Base-by-base conservation (phyloP, 805 yeast species). In the Candida pseudoglaebosa region DNA sequence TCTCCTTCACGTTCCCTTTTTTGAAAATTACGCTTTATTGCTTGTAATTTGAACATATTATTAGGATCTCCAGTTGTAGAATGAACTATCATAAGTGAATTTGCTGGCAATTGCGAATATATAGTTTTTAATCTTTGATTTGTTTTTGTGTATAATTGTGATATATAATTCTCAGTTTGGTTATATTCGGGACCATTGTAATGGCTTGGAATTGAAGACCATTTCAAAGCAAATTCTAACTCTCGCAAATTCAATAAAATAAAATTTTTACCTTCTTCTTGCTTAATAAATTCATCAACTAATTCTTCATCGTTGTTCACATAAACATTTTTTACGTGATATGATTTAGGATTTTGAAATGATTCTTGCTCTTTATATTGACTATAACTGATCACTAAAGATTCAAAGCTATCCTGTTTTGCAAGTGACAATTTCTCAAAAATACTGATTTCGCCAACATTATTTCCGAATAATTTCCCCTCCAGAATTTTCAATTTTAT, bases 401-500 rank as follows among this genome's bases (percentile, higher is more conserved):
- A 53, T 14, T 42, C 42, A 18, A 49, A 20, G 18, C n/a, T n/a
- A n/a, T 22, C 31, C 13, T 19, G 5, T 24, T 32, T 24, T 9
- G 17, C 17, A 13, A 24, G 16, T 18, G 51, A 44, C 8, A 59
- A 39, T 31, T 43, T 48, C n/a, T 56, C 47, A 37, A 57, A 51
- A 5, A 61, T 37, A 3, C 65, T 46, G 1, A 54, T 44, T 28
- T 58, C 61, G 22, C 53, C 51, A 21, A 55, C 39, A 36, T 56
- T 56, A 5, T 40, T 37, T 0, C 98, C 98, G 58, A 74, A 84
- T 2, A 70, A 61, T 4, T 61, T 54, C 1, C 96, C 97, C 40
- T 81, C 78, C 4, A 67, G 59, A 10, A 89, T 59, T 53, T 90
- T 89, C 47, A 79, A 49, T 48, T 84, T 80, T 1, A 85, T 76